Evolutionary conservation across 179 eudicot genomes (phyloP).

Genomic region (Drosera spatulata): DNA sequence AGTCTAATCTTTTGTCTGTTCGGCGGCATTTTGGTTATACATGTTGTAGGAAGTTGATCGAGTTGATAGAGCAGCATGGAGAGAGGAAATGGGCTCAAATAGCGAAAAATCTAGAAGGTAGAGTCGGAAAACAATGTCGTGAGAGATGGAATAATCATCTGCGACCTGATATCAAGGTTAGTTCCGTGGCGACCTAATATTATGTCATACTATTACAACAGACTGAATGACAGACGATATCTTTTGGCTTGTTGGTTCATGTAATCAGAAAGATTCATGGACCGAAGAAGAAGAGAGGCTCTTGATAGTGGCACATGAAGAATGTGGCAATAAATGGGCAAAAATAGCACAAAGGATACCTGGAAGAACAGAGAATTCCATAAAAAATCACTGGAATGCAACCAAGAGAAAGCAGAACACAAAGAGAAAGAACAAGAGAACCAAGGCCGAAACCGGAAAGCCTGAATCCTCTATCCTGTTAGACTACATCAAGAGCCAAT

Average conservation of each 20-base stretch:
- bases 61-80: conserved; percentile 31
- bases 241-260: not conserved
- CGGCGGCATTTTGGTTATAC: not conserved
- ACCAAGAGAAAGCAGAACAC: conserved; percentile 16
- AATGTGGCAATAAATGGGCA: conserved; percentile 30
- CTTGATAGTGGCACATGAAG: conserved; percentile 40
- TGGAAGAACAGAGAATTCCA: conserved; percentile 63
- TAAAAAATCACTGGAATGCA: conserved; percentile 70
- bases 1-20: not conserved
- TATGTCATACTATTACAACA: too few relatives aligned
- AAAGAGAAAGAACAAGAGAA: conserved; percentile 27
- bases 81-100: conserved; percentile 42
- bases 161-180: conserved; percentile 52
- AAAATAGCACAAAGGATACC: conserved; percentile 24
- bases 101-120: conserved; percentile 30
- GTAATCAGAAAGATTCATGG: conserved; percentile 56
- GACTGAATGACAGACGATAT: too few relatives aligned
- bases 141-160: conserved; percentile 66
- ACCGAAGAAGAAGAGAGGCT: conserved; percentile 59
- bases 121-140: conserved; percentile 67
- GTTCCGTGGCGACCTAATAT: not conserved
- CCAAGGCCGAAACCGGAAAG: not conserved
- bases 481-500: conserved; percentile 32
- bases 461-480: conserved; percentile 32
- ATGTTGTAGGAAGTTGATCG: conserved; percentile 20